phyloP scores from a whole-genome alignment of 1,284 basidiomycete genomes.

The Boletus albobrunnescens region DNA sequence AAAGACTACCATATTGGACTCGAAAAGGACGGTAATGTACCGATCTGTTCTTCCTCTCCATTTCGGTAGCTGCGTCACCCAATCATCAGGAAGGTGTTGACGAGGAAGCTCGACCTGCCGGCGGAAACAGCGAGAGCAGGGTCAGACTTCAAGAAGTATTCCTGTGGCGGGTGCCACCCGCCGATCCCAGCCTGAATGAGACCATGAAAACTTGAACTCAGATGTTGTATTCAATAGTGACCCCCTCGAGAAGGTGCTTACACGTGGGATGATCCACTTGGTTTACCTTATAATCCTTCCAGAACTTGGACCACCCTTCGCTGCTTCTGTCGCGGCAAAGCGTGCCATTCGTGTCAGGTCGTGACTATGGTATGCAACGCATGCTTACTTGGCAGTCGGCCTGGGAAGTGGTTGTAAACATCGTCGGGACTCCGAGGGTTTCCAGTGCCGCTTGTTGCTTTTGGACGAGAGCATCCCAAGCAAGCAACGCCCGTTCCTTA shows the following conservation, averaged over 20 bases:
- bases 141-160: no score
- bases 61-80: no score
- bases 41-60: no score
- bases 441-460: conserved; percentile 65
- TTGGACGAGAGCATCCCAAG: conserved; percentile 69
- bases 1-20: background rate
- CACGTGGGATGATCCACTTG: conserved; percentile 3
- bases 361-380: background rate
- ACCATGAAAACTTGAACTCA: no score
- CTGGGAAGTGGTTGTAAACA: conserved; percentile 53
- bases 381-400: conserved; percentile 54
- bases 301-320: conserved; percentile 37
- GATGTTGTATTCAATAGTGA: background rate
- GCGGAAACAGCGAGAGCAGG: no score
- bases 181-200: no score
- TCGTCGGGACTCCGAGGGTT: conserved; percentile 59
- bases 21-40: background rate
- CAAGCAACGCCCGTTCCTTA: conserved; percentile 54
- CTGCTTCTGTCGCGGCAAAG: conserved; percentile 38
- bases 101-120: no score
- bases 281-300: conserved; percentile 28
- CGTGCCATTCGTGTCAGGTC: conserved; percentile 4
- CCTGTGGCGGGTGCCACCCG: no score
- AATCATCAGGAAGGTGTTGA: no score
- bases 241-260: conserved; percentile 1